Base-by-base conservation (phyloP, 495 filamentous ascomycete species). In the Pseudomonodictys pantanalensis region DNA sequence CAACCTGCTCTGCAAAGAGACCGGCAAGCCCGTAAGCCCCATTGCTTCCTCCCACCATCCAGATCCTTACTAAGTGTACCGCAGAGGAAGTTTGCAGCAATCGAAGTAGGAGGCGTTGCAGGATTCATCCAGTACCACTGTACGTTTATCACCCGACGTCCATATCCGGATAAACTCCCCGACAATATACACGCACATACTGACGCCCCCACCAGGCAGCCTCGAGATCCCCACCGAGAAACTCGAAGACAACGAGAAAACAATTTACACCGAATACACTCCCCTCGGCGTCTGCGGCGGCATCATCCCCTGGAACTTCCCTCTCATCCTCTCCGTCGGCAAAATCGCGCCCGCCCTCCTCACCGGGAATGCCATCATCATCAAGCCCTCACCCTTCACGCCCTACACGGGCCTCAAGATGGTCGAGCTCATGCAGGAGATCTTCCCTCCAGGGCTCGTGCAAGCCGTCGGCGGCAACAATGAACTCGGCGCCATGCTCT, bases 391-490 rank as follows among this genome's bases (percentile, higher is more conserved):
- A 57, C 72, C 72, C 7, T 75, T 83, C 71, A 87, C 86, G 0
- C 86, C 86, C 0, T 89, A 89, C 76, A 81, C 80, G 47, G 79
- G 73, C 35, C 75, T 88, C 54, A 87, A 87, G 64, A 73, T 84
- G 52, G 79, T 73, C 50, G 86, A 89, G 69, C 73, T 90, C 12
- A 79, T 74, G 17, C 78, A 80, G 42, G 69, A 75, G 1, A 73
- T 86, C 60, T 79, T 88, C 55, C 86, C 86, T 0, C 81, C 82
- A 0, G 87, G 86, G 50, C 80, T 90, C 8, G 64, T 90, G 17
- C 85, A 88, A 62, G 84, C 76, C 15, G 65, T 90, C 28, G 85
- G 83, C 67, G 87, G 86, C 18, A 84, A 79, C 55, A 84, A 86
- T 17, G 75, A 81, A 11, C 76, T 89, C 8, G 86, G 86, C 6